These are phyloP conservation scores for Astragalus membranaceus DNA, from an alignment of 306 rosid genomes.

Conservation along the genomic window DNA sequence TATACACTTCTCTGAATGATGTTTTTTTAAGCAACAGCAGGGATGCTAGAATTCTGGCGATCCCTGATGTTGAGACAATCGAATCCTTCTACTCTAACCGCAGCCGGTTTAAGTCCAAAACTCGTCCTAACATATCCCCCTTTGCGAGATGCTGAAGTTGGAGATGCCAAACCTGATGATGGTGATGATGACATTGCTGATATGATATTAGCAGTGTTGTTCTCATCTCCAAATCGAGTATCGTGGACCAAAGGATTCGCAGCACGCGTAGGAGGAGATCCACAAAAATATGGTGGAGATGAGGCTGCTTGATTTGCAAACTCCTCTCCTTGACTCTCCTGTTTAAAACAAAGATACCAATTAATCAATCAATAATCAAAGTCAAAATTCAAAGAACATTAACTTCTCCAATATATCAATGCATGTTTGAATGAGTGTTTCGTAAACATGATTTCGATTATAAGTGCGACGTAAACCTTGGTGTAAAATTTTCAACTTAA, in stretches of 20 bases:
- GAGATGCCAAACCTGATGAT: conserved; percentile 50
- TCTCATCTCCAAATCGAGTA: conserved; percentile 64
- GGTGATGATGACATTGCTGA: conserved; percentile 45
- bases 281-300: conserved; percentile 81
- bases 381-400: neutral
- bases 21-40: conserved; percentile 57
- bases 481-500: neutral
- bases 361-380: neutral
- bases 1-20: conserved; percentile 56
- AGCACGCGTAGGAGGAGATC: conserved; percentile 79
- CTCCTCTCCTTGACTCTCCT: conserved; percentile 63
- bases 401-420: neutral
- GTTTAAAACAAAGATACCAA: conserved; percentile 10
- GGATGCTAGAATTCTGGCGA: conserved; percentile 76
- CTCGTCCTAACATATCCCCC: conserved; percentile 66
- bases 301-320: conserved; percentile 40
- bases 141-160: conserved; percentile 51
- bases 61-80: conserved; percentile 74
- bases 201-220: conserved; percentile 17
- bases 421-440: too few relatives aligned
- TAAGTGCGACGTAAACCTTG: neutral
- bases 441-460: too few relatives aligned
- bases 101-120: conserved; percentile 67
- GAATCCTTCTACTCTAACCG: conserved; percentile 95
- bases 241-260: conserved; percentile 75